Conservation (phyloP, 495 filamentous ascomycete species). For the Neurospora sp. region DNA sequence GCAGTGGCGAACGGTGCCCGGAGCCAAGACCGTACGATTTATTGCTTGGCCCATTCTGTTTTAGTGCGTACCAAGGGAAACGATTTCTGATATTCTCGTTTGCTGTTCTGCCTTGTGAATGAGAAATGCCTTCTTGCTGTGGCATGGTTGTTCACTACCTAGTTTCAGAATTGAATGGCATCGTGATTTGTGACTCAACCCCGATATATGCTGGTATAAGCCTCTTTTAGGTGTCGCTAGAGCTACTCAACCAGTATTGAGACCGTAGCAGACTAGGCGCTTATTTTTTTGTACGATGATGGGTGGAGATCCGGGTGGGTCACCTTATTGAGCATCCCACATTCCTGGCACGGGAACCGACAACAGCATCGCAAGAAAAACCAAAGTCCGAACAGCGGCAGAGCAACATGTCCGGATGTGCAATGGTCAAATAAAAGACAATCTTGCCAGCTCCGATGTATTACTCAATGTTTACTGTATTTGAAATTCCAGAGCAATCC, state of each 20-base stretch:
- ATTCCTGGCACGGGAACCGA: background rate
- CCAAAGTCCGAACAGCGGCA: background rate
- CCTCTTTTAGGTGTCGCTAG: background rate
- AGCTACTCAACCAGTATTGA: background rate
- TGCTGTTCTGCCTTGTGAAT: background rate
- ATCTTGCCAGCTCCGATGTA: background rate
- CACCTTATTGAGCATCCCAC: background rate
- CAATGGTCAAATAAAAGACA: background rate
- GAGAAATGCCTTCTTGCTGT: background rate
- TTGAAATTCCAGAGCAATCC: background rate
- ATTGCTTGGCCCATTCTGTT: background rate
- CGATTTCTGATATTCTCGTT: background rate
- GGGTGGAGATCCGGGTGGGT: background rate
- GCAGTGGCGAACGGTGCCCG: background rate
- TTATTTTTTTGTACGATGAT: background rate
- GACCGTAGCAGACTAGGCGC: background rate
- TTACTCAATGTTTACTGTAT: background rate
- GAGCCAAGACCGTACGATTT: background rate
- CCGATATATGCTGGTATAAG: background rate
- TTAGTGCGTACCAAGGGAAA: no score
- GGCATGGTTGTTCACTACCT: background rate
- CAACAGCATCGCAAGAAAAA: background rate
- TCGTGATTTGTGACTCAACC: background rate
- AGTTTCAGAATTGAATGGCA: background rate
- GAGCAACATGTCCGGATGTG: background rate